Evolutionary conservation across 257 asterid species (phyloP), one percentile per base, ranked within the genome.

Genomic region (Solanum peruvianum): DNA sequence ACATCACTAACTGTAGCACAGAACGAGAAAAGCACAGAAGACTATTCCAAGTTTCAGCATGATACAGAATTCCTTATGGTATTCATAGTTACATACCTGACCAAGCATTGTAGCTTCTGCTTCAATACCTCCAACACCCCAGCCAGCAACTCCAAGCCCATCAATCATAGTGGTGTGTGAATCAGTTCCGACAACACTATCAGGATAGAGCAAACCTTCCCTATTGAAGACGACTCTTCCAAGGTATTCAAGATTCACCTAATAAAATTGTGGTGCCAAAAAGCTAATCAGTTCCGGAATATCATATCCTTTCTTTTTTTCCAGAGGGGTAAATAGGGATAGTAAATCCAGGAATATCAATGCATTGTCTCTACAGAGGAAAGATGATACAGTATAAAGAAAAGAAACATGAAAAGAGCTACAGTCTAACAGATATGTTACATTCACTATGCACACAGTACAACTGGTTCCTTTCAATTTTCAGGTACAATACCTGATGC

Each of bases 31-130:
- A 42, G 83, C 33, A 81, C 29, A 49, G 85, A 77, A 44, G 44
- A 81, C 4, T 29, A 16, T 29, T 49, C 69, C 85, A 81, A 15
- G 25, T 49, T 29, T 81, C 85, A 81, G 69, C 31, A 29, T 49
- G 39, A 81, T 81, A 49, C 20, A 81, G 31, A 49, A 81, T 47
- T 21, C 69, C 85, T 81, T 18, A 29, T 16, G 45, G 29, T 69
- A 29, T 47, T 81, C 44, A 49, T 11, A 11, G 85, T 10, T 49
- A 16, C 69, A 83, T 91, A 95, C 98, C 98, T 97, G 99, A 29
- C 99, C 99, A 92, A 97, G 99, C 99, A 97, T 97, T 49, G 98
- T 94, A 62, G 99, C 98, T 91, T 96, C 99, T 41, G 99, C 99
- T 92, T 96, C 99, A 84, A 96, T 96, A 85, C 98, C 99, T 87